Evolutionary conservation across 2,329 filamentous ascomycete species (phyloP), one percentile per base, ranked within the genome.

Genomic region (Aspergillus quadricinctus): DNA sequence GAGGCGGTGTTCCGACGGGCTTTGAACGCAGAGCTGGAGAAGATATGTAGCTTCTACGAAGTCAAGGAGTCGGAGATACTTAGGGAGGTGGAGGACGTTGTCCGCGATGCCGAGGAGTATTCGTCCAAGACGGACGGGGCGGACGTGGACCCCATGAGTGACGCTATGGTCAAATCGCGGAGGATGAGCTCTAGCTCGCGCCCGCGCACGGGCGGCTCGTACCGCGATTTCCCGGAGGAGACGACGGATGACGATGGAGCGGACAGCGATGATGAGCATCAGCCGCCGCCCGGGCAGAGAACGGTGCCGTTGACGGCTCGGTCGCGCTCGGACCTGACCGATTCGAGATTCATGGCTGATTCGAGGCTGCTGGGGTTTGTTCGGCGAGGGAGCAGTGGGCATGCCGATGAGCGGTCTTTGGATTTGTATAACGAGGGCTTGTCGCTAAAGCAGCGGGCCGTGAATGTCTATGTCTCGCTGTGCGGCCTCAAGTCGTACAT

Each of bases 401-500:
- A 84, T 7, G 23, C 23, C 23, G 90, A 86, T 59, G 90, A 94
- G 48, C 89, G 90, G 62, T 81, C 91, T 58, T 85, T 88, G 1
- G 83, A 84, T 23, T 74, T 89, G 1, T 88, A 87, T 65, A 85
- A 88, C 61, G 80, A 84, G 51, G 86, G 86, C 27, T 89, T 97
- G 62, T 93, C 92, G 67, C 78, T 99, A 61, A 97, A 97, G 81
- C 97, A 96, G 78, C 86, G 92, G 54, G 88, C 91, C 54, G 86
- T 96, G 63, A 86, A 86, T 69, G 80, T 92, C 58, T 99, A 97
- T 70, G 94, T 99, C 48, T 89, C 90, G 62, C 80, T 97, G 19
- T 97, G 93, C 76, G 94, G 97, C 73, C 84, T 99, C 67, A 95
- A 96, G 71, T 97, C 93, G 1, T 99, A 92, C 69, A 87, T 92